A percentile compares a stretch with the other conserved stretches of the same genome.
Conservation (phyloP, 83 land plant genomes). For the Picea mariana region DNA sequence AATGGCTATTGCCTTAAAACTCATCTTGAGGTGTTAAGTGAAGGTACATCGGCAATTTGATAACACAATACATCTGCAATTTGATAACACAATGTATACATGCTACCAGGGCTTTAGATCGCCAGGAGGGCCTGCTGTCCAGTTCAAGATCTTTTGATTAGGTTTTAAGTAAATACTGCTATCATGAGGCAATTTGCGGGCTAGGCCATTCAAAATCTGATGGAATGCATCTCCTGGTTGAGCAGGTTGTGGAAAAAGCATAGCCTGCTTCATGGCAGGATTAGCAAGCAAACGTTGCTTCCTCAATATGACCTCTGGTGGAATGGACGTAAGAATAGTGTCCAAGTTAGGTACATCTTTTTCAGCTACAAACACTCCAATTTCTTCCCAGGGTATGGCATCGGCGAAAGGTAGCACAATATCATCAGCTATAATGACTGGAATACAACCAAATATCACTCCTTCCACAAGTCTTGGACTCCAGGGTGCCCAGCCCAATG, state of each 20-base stretch:
- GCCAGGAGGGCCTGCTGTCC: constrained; percentile 80
- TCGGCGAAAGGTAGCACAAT: constrained; percentile 85
- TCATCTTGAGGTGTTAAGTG: background rate
- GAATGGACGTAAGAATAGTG: constrained; percentile 75
- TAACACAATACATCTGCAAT: background rate
- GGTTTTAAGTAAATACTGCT: constrained; percentile 47
- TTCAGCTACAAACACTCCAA: constrained; percentile 79
- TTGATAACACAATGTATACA: background rate
- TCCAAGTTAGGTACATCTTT: constrained; percentile 84
- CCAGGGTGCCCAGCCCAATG: constrained; percentile 93
- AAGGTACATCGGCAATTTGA: background rate
- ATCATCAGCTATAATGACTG: constrained; percentile 86
- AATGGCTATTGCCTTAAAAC: background rate
- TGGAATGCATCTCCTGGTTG: constrained; percentile 90
- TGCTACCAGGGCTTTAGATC: constrained; percentile 84
- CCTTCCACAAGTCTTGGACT: constrained; percentile 86
- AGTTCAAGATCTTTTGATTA: constrained; percentile 69
- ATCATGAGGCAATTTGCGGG: constrained; percentile 80
- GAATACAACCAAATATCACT: constrained; percentile 86
- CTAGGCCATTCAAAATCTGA: constrained; percentile 84
- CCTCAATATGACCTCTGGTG: constrained; percentile 72
- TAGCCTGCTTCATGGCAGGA: constrained; percentile 90
- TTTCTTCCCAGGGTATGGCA: constrained; percentile 92
- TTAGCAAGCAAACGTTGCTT: constrained; percentile 80
- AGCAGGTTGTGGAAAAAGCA: constrained; percentile 86